Evolutionary conservation across 2,329 filamentous ascomycete species (phyloP).

Genomic region (Dactylonectria macrodidyma): DNA sequence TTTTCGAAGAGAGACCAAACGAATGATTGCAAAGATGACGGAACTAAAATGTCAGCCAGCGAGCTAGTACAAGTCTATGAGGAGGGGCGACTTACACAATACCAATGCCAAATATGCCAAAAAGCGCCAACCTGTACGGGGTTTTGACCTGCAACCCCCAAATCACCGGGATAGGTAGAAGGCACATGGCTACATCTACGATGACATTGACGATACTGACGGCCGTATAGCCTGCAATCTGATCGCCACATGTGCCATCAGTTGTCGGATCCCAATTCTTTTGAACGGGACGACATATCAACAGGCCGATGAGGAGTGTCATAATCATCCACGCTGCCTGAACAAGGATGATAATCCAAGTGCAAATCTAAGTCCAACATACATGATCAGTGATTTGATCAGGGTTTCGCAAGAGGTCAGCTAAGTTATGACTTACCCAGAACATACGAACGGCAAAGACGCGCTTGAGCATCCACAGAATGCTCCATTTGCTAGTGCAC

Average conservation of each 20-base stretch:
- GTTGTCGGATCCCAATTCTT: conserved; percentile 48
- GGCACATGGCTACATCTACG: conserved; percentile 56
- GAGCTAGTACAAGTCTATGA: too few species aligned
- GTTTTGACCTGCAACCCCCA: conserved; percentile 53
- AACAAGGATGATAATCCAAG: conserved; percentile 50
- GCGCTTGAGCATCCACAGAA: conserved; percentile 37
- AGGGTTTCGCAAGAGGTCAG: not conserved
- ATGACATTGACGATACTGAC: conserved; percentile 58
- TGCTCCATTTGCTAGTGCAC: conserved; percentile 38
- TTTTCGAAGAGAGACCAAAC: conserved; percentile 37
- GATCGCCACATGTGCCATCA: conserved; percentile 54
- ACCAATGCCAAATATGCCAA: conserved; percentile 50
- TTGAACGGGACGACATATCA: conserved; percentile 47
- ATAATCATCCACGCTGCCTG: conserved; percentile 49
- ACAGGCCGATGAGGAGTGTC: conserved; percentile 47
- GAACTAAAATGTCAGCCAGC: conserved; percentile 11
- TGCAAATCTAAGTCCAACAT: conserved; percentile 39
- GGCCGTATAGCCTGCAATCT: conserved; percentile 55
- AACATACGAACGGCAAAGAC: conserved; percentile 31
- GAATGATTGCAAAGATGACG: conserved; percentile 52
- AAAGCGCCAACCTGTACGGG: conserved; percentile 50
- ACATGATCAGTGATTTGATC: not conserved
- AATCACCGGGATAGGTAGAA: conserved; percentile 57
- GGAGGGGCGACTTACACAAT: conserved; percentile 36
- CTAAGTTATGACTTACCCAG: conserved; percentile 23